Evolutionary conservation across 257 asterid species (phyloP).

Genomic region (Solanum clarkiae): DNA sequence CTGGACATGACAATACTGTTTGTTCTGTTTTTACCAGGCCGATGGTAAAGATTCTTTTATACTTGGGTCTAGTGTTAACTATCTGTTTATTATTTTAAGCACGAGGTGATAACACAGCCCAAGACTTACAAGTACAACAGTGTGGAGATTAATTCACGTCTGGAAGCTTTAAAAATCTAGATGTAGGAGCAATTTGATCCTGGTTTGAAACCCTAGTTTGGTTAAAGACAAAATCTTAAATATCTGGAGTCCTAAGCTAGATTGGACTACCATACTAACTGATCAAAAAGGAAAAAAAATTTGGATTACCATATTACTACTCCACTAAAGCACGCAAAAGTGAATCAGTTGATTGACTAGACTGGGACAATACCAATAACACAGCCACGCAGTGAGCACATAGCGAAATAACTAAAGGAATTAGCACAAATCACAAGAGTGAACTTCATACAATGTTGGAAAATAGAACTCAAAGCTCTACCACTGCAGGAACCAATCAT

Average conservation of each 20-base stretch:
- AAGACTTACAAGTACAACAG: background rate
- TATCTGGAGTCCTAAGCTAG: background rate
- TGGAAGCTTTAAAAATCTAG: background rate
- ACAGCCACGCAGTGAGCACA: too few relatives aligned
- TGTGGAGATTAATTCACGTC: background rate
- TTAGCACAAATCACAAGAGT: background rate
- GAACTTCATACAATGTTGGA: background rate
- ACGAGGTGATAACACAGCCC: background rate
- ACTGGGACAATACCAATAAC: background rate
- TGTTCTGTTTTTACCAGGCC: slow-evolving; percentile 94
- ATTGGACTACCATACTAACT: background rate
- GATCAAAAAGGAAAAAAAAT: background rate
- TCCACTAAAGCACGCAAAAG: background rate
- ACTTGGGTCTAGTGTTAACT: background rate
- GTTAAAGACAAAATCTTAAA: background rate
- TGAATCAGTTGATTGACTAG: background rate
- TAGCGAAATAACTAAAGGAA: background rate
- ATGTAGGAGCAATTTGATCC: background rate
- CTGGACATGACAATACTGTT: slow-evolving; percentile 94
- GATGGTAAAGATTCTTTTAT: slow-evolving; percentile 17
- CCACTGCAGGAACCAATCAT: background rate
- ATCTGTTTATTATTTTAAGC: background rate
- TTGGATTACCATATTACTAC: background rate
- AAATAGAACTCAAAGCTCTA: background rate
- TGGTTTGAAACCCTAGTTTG: background rate